Conservation (phyloP, 202 grass and related monocot species). For the Musa balbisiana region DNA sequence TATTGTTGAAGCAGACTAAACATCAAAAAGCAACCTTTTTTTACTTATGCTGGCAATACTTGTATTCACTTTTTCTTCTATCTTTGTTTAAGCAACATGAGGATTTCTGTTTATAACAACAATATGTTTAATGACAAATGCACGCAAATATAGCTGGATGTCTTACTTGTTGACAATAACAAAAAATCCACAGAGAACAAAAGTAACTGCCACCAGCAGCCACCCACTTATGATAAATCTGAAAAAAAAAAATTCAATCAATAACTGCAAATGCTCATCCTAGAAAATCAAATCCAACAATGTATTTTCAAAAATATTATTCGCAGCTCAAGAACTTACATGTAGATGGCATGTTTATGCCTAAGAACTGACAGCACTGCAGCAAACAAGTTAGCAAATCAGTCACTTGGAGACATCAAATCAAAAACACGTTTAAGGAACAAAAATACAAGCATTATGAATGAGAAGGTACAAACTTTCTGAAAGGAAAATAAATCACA, state of each 20-base stretch:
- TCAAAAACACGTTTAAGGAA: neutral
- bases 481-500: conserved; percentile 12
- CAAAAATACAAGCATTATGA: neutral
- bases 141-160: neutral
- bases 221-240: conserved; percentile 75
- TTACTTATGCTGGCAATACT: too few relatives aligned
- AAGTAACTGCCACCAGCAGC: conserved; percentile 55
- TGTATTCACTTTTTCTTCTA: too few relatives aligned
- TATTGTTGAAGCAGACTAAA: too few relatives aligned
- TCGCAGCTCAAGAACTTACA: conserved; percentile 35
- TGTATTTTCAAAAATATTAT: neutral
- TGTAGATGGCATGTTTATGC: conserved; percentile 65
- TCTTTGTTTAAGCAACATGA: too few relatives aligned
- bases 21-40: too few relatives aligned
- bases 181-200: conserved; percentile 67
- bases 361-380: conserved; percentile 60
- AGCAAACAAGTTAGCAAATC: conserved; percentile 5
- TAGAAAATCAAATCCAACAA: neutral
- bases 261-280: neutral
- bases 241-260: neutral
- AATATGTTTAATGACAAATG: neutral
- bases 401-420: neutral
- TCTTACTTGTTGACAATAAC: conserved; percentile 65
- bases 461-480: neutral
- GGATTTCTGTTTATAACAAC: neutral